Percentiles rank a stretch among this genome's conserved stretches.
phyloP scores from a whole-genome alignment of 768 basidiomycete species.

The Polyporus arcularius region DNA sequence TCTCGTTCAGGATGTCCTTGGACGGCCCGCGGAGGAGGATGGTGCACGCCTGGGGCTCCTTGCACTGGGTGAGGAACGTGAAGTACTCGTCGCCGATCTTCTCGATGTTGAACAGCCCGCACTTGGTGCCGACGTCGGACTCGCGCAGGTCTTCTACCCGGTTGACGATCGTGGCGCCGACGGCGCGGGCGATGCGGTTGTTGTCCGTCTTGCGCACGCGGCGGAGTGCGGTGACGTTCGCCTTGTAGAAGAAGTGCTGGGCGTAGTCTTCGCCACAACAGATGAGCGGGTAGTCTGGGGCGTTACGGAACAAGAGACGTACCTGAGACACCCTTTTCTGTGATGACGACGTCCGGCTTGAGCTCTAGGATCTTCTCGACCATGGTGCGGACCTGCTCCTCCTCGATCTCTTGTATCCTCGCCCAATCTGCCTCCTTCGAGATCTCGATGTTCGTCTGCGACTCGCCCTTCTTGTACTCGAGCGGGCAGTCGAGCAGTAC shows the following conservation, averaged over 20 bases:
- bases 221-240: conserved; percentile 90
- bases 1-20: conserved; percentile 97
- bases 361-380: conserved; percentile 87
- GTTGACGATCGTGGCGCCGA: conserved; percentile 96
- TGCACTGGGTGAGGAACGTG: conserved; percentile 93
- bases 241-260: conserved; percentile 85
- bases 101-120: conserved; percentile 95
- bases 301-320: conserved; percentile 25
- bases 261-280: conserved; percentile 67
- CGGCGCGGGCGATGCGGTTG: conserved; percentile 95
- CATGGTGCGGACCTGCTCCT: conserved; percentile 91
- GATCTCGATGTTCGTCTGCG: conserved; percentile 98
- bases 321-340: conserved; percentile 98
- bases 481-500: conserved; percentile 91
- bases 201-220: conserved; percentile 99
- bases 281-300: neutral
- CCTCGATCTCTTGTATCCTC: conserved; percentile 90
- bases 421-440: conserved; percentile 93
- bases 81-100: conserved; percentile 99
- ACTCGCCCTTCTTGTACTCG: conserved; percentile 99
- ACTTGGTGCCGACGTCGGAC: conserved; percentile 86
- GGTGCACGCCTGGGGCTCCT: conserved; percentile 92
- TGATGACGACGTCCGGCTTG: conserved; percentile 93
- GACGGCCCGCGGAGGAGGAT: conserved; percentile 97
- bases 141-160: conserved; percentile 93